phyloP scores from a whole-genome alignment of 1,284 basidiomycete species.

The Tetrapyrgos nigripes region DNA sequence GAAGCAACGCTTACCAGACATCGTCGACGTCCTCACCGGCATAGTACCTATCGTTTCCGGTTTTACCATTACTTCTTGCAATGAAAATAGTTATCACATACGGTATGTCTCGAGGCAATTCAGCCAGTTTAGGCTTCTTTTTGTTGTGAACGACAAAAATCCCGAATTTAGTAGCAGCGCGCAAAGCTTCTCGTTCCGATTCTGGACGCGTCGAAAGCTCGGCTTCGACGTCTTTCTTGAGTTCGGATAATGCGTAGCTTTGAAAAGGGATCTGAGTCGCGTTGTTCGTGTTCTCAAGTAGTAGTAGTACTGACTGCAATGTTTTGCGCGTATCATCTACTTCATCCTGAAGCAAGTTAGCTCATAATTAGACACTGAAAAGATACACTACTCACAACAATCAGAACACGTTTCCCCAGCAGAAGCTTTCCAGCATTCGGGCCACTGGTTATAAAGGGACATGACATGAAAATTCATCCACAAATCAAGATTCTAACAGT shows the following conservation, averaged over 20 bases:
- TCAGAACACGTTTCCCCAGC: conserved; percentile 80
- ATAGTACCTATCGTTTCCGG: conserved; percentile 60
- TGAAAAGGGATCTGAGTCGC: neutral
- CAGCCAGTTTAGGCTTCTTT: conserved; percentile 81
- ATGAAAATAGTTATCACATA: conserved; percentile 42
- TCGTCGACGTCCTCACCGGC: conserved; percentile 71
- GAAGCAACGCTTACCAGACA: conserved; percentile 54
- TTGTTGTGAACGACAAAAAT: conserved; percentile 98
- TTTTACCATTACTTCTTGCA: neutral
- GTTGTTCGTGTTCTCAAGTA: too few relatives aligned
- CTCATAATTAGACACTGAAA: too few relatives aligned
- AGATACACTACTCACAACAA: conserved; percentile 76
- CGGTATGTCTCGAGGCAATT: conserved; percentile 70
- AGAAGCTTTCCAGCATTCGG: conserved; percentile 73
- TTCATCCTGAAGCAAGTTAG: conserved; percentile 70
- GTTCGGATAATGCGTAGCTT: conserved; percentile 88
- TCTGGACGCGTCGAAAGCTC: conserved; percentile 72
- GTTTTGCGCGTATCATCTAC: conserved; percentile 95
- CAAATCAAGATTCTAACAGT: conserved; percentile 12
- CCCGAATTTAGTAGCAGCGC: conserved; percentile 76
- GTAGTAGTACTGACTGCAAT: conserved; percentile 73
- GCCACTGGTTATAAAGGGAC: conserved; percentile 45
- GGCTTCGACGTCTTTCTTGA: conserved; percentile 84
- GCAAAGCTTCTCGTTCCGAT: conserved; percentile 72
- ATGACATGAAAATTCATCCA: neutral